Evolutionary conservation across 2,329 filamentous ascomycete species (phyloP).

Genomic region (Fonsecaea monophora): DNA sequence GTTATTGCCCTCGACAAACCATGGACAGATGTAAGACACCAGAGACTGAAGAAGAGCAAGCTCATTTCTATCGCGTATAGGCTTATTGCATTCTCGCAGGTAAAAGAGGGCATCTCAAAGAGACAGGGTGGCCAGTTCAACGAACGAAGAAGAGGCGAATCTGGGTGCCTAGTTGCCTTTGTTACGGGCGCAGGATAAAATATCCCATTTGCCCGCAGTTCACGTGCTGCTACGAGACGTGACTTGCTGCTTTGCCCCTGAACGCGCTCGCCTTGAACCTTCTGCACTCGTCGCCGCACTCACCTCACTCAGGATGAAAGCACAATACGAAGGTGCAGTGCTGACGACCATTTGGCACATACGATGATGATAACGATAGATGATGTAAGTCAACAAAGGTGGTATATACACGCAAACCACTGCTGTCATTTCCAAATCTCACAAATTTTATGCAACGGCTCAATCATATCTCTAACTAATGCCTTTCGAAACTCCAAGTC

Average conservation of each 20-base stretch:
- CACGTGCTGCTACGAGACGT: not conserved
- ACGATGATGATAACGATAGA: not conserved
- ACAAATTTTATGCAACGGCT: not conserved
- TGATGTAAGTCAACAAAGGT: not conserved
- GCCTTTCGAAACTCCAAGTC: slow-evolving; percentile 1
- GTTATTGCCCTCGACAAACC: slow-evolving; percentile 10
- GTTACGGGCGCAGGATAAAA: not conserved
- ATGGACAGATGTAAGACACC: slow-evolving; percentile 12
- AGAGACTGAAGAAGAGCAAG: not conserved
- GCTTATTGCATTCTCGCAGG: not conserved
- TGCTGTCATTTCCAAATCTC: not conserved
- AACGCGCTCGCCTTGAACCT: too few species aligned
- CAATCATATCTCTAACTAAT: not conserved
- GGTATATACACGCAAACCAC: not conserved
- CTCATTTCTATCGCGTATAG: not conserved
- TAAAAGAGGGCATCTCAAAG: slow-evolving; percentile 3
- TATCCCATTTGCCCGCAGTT: not conserved
- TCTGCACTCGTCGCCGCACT: too few species aligned
- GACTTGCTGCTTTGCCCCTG: too few species aligned
- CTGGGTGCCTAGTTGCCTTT: slow-evolving; percentile 29
- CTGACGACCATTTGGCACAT: not conserved
- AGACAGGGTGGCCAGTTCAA: slow-evolving; percentile 31
- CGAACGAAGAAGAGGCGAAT: slow-evolving; percentile 3
- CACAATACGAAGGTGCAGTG: too few species aligned
- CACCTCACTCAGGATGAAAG: not conserved